Conservation (phyloP, 1,139 yeast species). For the Hyphopichia burtonii region DNA sequence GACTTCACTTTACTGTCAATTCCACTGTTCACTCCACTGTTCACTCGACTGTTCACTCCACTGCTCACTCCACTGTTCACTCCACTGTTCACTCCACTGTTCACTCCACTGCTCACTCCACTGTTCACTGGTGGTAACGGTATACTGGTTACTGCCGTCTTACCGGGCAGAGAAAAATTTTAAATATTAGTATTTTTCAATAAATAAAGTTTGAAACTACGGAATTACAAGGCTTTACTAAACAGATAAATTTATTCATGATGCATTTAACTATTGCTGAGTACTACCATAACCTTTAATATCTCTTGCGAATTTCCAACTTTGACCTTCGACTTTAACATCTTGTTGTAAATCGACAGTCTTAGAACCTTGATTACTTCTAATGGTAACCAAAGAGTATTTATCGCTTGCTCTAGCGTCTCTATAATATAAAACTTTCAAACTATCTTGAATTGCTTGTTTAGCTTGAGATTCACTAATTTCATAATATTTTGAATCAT, state of each 20-base stretch:
- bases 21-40: no score
- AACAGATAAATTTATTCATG: not conserved
- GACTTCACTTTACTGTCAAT: no score
- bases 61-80: no score
- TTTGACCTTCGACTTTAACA: constrained; percentile 68
- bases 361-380: constrained; percentile 38
- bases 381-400: constrained; percentile 79
- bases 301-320: constrained; percentile 89
- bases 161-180: no score
- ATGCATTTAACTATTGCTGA: constrained; percentile 24
- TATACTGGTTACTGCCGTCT: no score
- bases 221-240: no score
- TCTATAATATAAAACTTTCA: constrained; percentile 94
- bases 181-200: no score
- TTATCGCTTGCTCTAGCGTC: constrained; percentile 93
- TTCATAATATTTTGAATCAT: constrained; percentile 70
- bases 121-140: no score
- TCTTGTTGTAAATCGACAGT: constrained; percentile 61
- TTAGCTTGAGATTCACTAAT: constrained; percentile 76
- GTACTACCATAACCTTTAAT: constrained; percentile 86
- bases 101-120: no score
- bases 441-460: constrained; percentile 72
- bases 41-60: no score
- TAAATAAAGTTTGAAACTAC: no score
- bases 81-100: no score